Base-by-base conservation (phyloP, 164 flowering plant species). In the Annona squamosa region DNA sequence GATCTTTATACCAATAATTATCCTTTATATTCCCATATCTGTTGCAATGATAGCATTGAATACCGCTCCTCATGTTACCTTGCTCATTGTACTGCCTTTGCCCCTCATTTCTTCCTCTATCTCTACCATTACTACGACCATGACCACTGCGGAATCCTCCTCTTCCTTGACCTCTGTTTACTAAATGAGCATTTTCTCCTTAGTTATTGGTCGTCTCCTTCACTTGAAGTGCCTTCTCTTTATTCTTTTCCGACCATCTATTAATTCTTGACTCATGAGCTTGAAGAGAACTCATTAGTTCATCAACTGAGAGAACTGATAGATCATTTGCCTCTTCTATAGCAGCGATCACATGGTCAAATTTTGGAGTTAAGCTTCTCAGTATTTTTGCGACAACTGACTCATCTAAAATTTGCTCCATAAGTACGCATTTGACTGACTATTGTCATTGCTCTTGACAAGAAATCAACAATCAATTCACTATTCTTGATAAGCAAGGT, bases 361-460 rank as follows among this genome's bases (percentile, higher is more conserved):
- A 71, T 43, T 71, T 74, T 46, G 71, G 0, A 5, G 59, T 71
- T 6, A 74, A 63, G 56, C 77, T 71, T 70, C 74, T 78, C 57
- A 78, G 37, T 17, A 78, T 59, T 63, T 75, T 75, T 45, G 71
- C 64, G 46, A 74, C 75, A 57, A 70, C 48, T 46, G 61, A 66
- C 42, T 47, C 16, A 46, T 78, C 74, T 13, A 0, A 3, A 74
- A 74, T 66, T 17, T 44, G 6, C 43, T 71, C 65, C 75, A 67
- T 48, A 70, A n/a, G 47, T 61, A 52, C 47, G 57, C 16, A 71
- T 78, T 75, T 78, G 73, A 64, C 75, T 78, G 1, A 78, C 26
- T 13, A 71, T 67, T 0, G 37, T 47, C 43, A 44, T 5, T 5
- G 12, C 70, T 63, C 68, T 72, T 57, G 67, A 63, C 26, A 67